phyloP scores from a whole-genome alignment of 2,329 filamentous ascomycete species.

The Fusarium scirpi region DNA sequence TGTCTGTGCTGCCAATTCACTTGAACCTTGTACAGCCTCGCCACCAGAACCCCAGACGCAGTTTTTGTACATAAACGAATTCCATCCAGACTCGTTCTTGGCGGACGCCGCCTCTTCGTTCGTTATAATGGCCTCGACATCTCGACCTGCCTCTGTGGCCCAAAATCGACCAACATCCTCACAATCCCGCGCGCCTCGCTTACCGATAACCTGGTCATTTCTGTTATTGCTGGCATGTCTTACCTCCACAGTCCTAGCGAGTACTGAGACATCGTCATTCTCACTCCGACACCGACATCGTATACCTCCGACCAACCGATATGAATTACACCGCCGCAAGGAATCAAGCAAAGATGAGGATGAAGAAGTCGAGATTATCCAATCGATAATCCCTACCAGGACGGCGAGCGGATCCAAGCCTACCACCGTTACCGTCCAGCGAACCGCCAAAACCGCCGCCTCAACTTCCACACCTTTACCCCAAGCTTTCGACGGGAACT shows the following conservation, averaged over 20 bases:
- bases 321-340: slow-evolving; percentile 27
- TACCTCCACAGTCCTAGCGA: slow-evolving; percentile 35
- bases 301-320: slow-evolving; percentile 16
- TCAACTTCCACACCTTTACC: slow-evolving; percentile 64
- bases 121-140: slow-evolving; percentile 36
- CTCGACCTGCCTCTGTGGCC: slow-evolving; percentile 10
- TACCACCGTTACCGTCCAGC: slow-evolving; percentile 43
- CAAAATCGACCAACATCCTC: slow-evolving; percentile 2
- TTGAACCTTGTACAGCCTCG: slow-evolving; percentile 10
- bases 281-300: slow-evolving; percentile 33
- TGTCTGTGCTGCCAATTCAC: slow-evolving; percentile 26
- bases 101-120: slow-evolving; percentile 35
- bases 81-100: slow-evolving; percentile 1
- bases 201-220: slow-evolving; percentile 29
- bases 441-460: slow-evolving; percentile 37
- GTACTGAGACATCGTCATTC: slow-evolving; percentile 28
- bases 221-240: slow-evolving; percentile 44
- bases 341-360: slow-evolving; percentile 32
- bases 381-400: slow-evolving; percentile 30
- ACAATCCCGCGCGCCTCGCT: slow-evolving; percentile 18
- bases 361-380: slow-evolving; percentile 29
- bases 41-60: slow-evolving; percentile 1
- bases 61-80: not conserved
- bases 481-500: slow-evolving; percentile 71
- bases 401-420: slow-evolving; percentile 34